Evolutionary conservation across 1,284 basidiomycete genomes (phyloP), one percentile per base, ranked within the genome.

Genomic region (Pisolithus thermaeus): DNA sequence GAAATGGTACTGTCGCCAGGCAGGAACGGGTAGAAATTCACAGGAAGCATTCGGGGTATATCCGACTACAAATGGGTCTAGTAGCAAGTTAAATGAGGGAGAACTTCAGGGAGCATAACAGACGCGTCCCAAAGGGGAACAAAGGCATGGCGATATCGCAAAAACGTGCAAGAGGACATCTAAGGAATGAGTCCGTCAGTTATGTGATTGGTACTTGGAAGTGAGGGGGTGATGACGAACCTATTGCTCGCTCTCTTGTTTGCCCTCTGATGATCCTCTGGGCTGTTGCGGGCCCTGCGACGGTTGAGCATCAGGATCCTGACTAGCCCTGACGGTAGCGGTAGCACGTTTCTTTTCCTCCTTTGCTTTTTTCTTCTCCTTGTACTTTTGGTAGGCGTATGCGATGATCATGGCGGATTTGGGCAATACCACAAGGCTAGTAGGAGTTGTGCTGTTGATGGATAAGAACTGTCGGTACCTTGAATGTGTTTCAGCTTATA

Each of bases 341-440:
- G 25, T 32, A 8, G 52, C 39, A 11, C 16, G 46, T 39, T 52
- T 52, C 47, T 54, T 35, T 35, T 53, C 55, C 41, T 56, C 53
- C 52, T 60, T 62, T 47, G 53, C 58, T 20, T 45, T 50, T 47
- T 57, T 60, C 42, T 56, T 62, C 18, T 46, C 55, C 50, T 64
- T 65, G 61, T 67, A 65, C 54, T 64, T 64, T n/a, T 67, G 58
- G 39, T 55, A 65, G 28, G 36, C 54, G 47, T 43, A 57, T 7
- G 30, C 0, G 30, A 58, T 22, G 0, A 66, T 2, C 62, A 61
- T 64, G 52, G n/a, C 47, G 30, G 38, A 14, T 27, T 5, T 7
- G 14, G n/a, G 32, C n/a, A 25, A 20, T 36, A 18, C 27, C 12
- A 16, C 39, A 28, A 20, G 4, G 35, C 30, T 46, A 25, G 36